Conservation (phyloP, 2,329 filamentous ascomycete genomes). For the Colletotrichum sp. region DNA sequence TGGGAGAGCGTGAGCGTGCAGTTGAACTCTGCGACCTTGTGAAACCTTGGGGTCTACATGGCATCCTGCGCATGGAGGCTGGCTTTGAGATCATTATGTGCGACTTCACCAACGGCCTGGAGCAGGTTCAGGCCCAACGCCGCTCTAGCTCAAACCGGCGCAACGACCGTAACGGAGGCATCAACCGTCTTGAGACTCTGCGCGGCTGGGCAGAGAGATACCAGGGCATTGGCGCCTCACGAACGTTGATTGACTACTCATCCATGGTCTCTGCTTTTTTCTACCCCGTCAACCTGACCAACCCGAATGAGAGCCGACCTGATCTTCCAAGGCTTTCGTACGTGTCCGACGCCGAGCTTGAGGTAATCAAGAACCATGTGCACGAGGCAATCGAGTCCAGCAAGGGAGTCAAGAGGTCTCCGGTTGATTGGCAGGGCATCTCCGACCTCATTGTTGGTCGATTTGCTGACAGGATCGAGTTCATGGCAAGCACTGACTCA, state of each 20-base stretch:
- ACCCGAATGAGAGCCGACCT: constrained; percentile 31
- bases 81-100: constrained; percentile 71
- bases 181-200: constrained; percentile 37
- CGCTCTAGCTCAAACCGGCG: constrained; percentile 15
- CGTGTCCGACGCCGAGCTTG: constrained; percentile 33
- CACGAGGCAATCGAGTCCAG: constrained; percentile 40
- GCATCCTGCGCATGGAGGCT: constrained; percentile 65
- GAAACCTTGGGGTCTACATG: constrained; percentile 56
- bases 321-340: constrained; percentile 37
- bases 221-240: constrained; percentile 35
- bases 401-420: neutral
- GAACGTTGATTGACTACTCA: constrained; percentile 41
- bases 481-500: constrained; percentile 32
- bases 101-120: constrained; percentile 50
- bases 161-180: neutral
- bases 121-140: constrained; percentile 29
- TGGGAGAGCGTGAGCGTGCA: constrained; percentile 54
- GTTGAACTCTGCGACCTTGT: constrained; percentile 56
- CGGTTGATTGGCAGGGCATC: constrained; percentile 65
- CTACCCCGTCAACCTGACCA: constrained; percentile 44
- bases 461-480: constrained; percentile 58
- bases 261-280: constrained; percentile 48
- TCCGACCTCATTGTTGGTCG: constrained; percentile 65
- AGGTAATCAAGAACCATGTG: constrained; percentile 47
- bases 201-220: constrained; percentile 39